phyloP scores from a whole-genome alignment of 2,329 filamentous ascomycete species.

The Penicillium griseofulvum region DNA sequence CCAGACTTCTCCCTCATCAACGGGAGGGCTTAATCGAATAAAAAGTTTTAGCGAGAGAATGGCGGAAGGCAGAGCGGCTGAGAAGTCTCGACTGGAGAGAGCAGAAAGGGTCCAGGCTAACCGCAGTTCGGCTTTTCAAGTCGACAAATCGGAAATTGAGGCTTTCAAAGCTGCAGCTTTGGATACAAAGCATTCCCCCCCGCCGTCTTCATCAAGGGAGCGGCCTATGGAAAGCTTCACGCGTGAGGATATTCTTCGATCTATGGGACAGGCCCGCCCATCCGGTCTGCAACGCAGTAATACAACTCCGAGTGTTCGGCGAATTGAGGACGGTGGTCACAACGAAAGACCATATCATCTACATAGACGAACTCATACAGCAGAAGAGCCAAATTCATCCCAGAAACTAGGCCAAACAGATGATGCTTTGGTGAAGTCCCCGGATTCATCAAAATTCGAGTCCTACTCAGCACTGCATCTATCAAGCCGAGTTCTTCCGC shows the following conservation, averaged over 20 bases:
- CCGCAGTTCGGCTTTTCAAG: constrained; percentile 44
- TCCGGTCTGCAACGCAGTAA: constrained; percentile 35
- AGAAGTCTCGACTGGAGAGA: constrained; percentile 40
- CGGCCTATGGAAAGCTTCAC: constrained; percentile 55
- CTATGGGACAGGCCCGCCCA: constrained; percentile 29
- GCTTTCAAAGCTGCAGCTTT: constrained; percentile 41
- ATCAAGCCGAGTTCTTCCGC: constrained; percentile 76
- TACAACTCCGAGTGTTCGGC: constrained; percentile 33
- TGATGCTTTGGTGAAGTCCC: constrained; percentile 23
- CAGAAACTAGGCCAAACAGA: constrained; percentile 22
- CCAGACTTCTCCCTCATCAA: constrained; percentile 26
- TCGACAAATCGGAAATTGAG: constrained; percentile 46
- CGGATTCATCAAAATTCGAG: constrained; percentile 69
- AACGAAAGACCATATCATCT: constrained; percentile 22
- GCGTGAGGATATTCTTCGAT: constrained; percentile 59
- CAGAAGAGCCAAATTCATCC: constrained; percentile 17
- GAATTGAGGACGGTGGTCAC: constrained; percentile 6
- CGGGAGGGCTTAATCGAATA: constrained; percentile 27
- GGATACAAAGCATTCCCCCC: constrained; percentile 25
- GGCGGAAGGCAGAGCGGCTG: constrained; percentile 59
- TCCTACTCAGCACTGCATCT: constrained; percentile 83
- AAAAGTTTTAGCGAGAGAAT: constrained; percentile 84
- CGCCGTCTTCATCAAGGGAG: constrained; percentile 50
- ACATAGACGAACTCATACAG: constrained; percentile 24
- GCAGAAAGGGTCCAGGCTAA: constrained; percentile 38